Base-by-base conservation (phyloP, 495 filamentous ascomycete genomes). In the Xanthoparmelia taractica region DNA sequence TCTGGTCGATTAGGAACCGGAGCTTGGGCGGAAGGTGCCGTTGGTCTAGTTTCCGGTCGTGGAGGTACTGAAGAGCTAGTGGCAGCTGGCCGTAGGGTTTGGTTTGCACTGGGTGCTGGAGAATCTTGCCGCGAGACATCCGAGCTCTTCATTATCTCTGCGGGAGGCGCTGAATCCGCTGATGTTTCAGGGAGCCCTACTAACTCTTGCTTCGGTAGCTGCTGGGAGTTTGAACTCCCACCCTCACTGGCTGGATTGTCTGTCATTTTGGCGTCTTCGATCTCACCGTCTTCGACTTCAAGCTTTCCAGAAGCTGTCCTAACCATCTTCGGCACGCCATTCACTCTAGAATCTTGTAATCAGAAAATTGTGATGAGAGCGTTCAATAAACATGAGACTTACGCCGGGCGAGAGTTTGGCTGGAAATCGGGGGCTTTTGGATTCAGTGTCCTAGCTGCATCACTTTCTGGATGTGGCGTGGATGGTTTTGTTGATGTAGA, bases 201-300 rank as follows among this genome's bases (percentile, higher is more conserved):
- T 64, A 56, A n/a, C 31, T 23, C n/a, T 47, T 36, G 33, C 25
- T 29, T 54, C 15, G 36, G 29, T 41, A 36, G 57, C 48, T 57
- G 63, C 41, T 52, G 63, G 38, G 57, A 33, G 57, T 38, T 37
- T 18, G 57, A 40, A 15, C 13, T 47, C 10, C 37, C 57, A 56
- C 59, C 36, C 50, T 63, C 27, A 63, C 18, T 63, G 59, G 62
- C 54, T 59, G 74, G 31, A 43, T 64, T 67, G 70, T 80, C 74
- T 15, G 65, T 62, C 73, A 79, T 77, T 66, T 82, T 86, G 17
- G 78, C 79, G 73, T 91, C 86, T 67, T 88, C 85, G 38, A 91
- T 87, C 68, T 92, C 89, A 31, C 88, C 89, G 74, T 91, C 88
- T 70, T 91, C 89, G 57, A 87, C 87, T 68, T 92, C 89, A 13